Base-by-base conservation (phyloP, 768 basidiomycete species). In the Suillus americanus region DNA sequence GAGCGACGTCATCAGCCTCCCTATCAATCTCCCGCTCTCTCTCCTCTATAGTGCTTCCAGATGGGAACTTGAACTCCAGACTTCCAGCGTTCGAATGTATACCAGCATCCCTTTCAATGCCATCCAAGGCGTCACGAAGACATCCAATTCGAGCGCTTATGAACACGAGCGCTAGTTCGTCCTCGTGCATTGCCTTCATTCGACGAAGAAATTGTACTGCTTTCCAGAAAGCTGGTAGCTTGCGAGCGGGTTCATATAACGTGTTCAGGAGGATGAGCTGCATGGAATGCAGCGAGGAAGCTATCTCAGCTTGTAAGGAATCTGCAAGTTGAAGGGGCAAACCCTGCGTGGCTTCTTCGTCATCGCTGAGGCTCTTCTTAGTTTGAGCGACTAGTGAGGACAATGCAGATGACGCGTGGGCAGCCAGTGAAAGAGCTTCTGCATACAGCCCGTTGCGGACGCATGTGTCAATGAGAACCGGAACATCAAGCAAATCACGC, bases 381-480 rank as follows among this genome's bases (percentile, higher is more conserved):
- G 78, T 71, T 90, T 75, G 69, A 89, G 81, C 61, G 79, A 80
- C 30, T 13, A 75, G 55, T 51, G 78, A 81, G 62, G 72, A 71
- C 41, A 78, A 81, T 64, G 90, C 77, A 18, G 83, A 73, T 48
- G 80, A 78, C 0, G 90, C 88, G 74, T 97, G 95, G 30, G 85
- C 80, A 6, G 91, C 85, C 45, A 99, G 84, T 33, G 94, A 90
- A 63, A 99, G 84, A 0, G 95, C 96, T 73, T 99, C 97, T 61
- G 88, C 83, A 79, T 95, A 98, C 76, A 92, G 91, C 8, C 94
- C 94, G 71, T 94, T 95, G 45, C 95, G 86, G 16, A 97, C 91
- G 73, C 95, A 98, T 1, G 94, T 93, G 73, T 97, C 94, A 72
- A 97, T 90, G 37, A 99, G 84, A 60, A 91, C 81, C 10, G 97